Conservation (phyloP, 129 eudicot genomes). For the Scalesia atractyloides region DNA sequence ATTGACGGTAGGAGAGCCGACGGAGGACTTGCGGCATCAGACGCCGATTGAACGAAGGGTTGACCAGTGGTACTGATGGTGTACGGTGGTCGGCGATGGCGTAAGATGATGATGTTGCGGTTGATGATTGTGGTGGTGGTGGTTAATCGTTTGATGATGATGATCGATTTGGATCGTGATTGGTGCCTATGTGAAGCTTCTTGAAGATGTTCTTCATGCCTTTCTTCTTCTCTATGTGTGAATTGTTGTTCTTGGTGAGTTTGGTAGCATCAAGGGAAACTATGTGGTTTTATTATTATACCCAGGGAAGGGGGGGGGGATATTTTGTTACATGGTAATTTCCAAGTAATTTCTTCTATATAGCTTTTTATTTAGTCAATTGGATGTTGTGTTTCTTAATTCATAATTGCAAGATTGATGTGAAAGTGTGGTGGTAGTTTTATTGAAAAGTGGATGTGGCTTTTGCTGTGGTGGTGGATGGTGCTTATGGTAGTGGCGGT, state of each 20-base stretch:
- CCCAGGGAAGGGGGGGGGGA: too few species aligned
- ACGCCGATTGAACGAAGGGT: constrained; percentile 21
- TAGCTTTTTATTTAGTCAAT: too few species aligned
- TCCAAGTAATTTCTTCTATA: too few species aligned
- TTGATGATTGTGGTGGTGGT: constrained; percentile 25
- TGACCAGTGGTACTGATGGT: constrained; percentile 4
- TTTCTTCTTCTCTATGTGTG: constrained; percentile 42
- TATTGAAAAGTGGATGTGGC: too few species aligned
- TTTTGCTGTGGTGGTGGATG: too few species aligned
- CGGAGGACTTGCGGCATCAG: constrained; percentile 31
- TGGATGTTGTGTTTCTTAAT: too few species aligned
- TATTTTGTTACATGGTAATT: not conserved
- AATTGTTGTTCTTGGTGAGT: not conserved
- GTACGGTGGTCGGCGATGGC: constrained; percentile 35
- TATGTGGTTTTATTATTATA: not conserved
- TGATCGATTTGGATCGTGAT: constrained; percentile 75
- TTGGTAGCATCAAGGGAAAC: constrained; percentile 38
- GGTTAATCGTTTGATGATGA: constrained; percentile 35
- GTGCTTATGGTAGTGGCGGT: too few species aligned
- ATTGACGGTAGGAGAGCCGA: constrained; percentile 17
- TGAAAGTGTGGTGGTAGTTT: too few species aligned
- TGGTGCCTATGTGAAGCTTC: constrained; percentile 70
- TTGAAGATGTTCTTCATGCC: constrained; percentile 96
- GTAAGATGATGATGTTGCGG: not conserved
- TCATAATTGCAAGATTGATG: too few species aligned